Base-by-base conservation (phyloP, 257 asterid species). In the Primulina tabacum region DNA sequence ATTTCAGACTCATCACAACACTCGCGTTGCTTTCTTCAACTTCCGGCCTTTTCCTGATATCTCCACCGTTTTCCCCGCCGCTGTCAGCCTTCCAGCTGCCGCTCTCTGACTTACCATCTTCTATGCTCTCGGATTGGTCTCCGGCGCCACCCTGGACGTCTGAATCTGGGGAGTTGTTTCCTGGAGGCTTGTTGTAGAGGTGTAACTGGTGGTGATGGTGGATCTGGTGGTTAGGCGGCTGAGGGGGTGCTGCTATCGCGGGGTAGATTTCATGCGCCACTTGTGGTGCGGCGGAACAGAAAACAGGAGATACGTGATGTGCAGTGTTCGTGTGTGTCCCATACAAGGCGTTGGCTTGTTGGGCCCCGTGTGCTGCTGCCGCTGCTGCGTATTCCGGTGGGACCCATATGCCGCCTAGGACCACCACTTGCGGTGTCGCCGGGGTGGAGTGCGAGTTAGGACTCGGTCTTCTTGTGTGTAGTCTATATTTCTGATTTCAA, bases 381-480 rank as follows among this genome's bases (percentile, higher is more conserved):
- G 97, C 88, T 8, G 76, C 35, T 40, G 95, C 96, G 20, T 94
- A 94, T 40, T 91, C 97, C 2, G 85, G 89, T 55, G 96, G 99
- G 53, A 94, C 95, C 99, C 97, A 94, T 84, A 91, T 89, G 65
- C 99, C 92, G 0, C 99, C 96, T 5, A 90, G 76, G 60, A 94
- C 89, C 28, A 94, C 95, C 71, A 91, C 80, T 53, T 85, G 99
- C 0, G 96, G 92, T 30, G 87, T 77, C 34, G 87, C 76, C 0
- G 93, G 61, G 29, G 92, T 50, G 20, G 80, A 71, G 73, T 91
- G 99, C 64, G 96, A 92, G 75, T 88, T 91, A 43, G 97, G 99
- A 77, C 95, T 85, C 38, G 99, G 97, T 84, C 97, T 87, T 73
- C 99, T 82, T 2, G 97, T 94, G 90, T 94, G 99, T 24, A 94